Conservation (phyloP, 2,329 filamentous ascomycete species). For the Meredithiella fracta region DNA sequence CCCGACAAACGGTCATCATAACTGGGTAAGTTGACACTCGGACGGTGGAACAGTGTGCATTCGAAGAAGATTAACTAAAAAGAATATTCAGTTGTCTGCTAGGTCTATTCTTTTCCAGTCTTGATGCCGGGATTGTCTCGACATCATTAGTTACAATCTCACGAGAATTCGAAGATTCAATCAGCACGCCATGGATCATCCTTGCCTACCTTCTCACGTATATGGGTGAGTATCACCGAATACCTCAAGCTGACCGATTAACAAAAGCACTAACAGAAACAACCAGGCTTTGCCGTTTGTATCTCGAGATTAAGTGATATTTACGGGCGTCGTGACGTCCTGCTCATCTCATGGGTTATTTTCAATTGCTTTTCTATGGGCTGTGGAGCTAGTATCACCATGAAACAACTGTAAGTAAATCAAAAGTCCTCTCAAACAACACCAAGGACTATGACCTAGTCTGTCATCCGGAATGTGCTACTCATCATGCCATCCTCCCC, state of each 20-base stretch:
- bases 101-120: constrained; percentile 38
- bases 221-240: constrained; percentile 28
- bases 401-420: constrained; percentile 32
- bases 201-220: constrained; percentile 41
- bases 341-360: constrained; percentile 35
- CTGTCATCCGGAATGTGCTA: neutral
- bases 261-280: too few relatives aligned
- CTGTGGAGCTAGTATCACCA: constrained; percentile 33
- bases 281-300: constrained; percentile 41
- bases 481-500: neutral
- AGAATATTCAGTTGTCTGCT: constrained; percentile 20
- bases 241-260: too few relatives aligned
- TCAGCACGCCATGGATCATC: constrained; percentile 38
- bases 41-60: too few relatives aligned
- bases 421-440: neutral
- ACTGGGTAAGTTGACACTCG: constrained; percentile 13
- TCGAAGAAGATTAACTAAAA: constrained; percentile 15
- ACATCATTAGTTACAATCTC: constrained; percentile 42
- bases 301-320: constrained; percentile 44
- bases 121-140: constrained; percentile 42
- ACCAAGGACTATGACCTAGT: neutral
- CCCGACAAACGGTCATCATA: constrained; percentile 14
- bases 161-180: constrained; percentile 32
- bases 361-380: constrained; percentile 40
- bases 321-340: constrained; percentile 35